phyloP scores from a whole-genome alignment of 148 eudicot species.

The Fagopyrum tataricum region DNA sequence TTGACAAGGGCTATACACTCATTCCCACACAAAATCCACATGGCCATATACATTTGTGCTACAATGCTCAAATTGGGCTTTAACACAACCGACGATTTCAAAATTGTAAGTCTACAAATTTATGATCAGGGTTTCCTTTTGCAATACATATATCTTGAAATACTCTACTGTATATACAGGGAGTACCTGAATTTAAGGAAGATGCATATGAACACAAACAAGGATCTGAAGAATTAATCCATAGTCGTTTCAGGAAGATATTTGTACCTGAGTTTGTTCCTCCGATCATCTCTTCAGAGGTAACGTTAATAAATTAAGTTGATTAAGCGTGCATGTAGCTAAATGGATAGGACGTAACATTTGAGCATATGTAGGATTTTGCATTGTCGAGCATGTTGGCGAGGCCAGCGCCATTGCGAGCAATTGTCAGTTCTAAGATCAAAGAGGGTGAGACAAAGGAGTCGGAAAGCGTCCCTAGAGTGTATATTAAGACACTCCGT shows the following conservation, averaged over 20 bases:
- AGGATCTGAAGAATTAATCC: neutral
- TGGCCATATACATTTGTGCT: neutral
- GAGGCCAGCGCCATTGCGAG: constrained; percentile 4
- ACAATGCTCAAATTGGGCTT: constrained; percentile 11
- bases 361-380: neutral
- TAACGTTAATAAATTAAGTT: neutral
- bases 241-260: neutral
- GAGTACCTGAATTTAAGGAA: neutral
- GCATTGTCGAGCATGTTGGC: neutral
- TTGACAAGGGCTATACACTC: constrained; percentile 1
- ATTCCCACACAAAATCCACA: neutral
- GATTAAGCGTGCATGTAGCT: too few relatives aligned
- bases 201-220: neutral
- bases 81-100: neutral
- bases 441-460: neutral
- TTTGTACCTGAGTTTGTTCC: neutral
- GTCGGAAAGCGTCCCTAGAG: neutral
- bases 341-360: neutral
- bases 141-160: neutral
- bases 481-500: constrained; percentile 8
- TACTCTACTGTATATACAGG: neutral
- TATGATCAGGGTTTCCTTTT: neutral
- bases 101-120: constrained; percentile 7
- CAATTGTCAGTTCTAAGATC: neutral
- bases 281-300: neutral